Conservation (phyloP, 345 rosid genomes). For the Brassica napus region Da-Ae NC_063450.1:18396501-18397000, state of each 20-base stretch:
- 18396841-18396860: not conserved
- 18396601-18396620: slow-evolving; percentile 44
- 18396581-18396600: slow-evolving; percentile 51
- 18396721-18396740: slow-evolving; percentile 48
- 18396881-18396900: not conserved
- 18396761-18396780: slow-evolving; percentile 51
- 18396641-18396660: slow-evolving; percentile 44
- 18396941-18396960: slow-evolving; percentile 19
- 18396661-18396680: slow-evolving; percentile 50
- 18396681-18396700: slow-evolving; percentile 61
- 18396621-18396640: slow-evolving; percentile 51
- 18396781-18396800: slow-evolving; percentile 43
- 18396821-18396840: slow-evolving; percentile 32
- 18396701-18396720: slow-evolving; percentile 53
- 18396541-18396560: slow-evolving; percentile 6
- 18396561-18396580: slow-evolving; percentile 46
- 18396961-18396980: not conserved
- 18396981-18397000: not conserved
- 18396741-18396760: slow-evolving; percentile 44
- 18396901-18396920: not conserved
- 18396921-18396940: not conserved
- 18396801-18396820: slow-evolving; percentile 38
- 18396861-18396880: not conserved
- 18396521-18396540: not conserved
- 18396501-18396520: not conserved